phyloP scores from a whole-genome alignment of 495 filamentous ascomycete species.

The Talaromyces thailandensis region DNA sequence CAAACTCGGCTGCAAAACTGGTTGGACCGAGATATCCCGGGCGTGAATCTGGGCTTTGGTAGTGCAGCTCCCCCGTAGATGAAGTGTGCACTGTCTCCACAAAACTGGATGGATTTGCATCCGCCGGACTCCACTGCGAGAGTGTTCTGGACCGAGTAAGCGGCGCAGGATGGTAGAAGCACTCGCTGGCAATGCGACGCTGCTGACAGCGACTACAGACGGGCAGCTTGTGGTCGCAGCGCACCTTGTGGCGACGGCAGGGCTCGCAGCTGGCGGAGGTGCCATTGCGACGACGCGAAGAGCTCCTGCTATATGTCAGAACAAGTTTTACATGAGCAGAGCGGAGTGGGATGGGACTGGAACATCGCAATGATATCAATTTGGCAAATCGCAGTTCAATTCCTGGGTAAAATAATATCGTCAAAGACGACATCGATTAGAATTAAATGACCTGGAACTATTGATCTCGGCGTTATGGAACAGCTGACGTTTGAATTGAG shows the following conservation, averaged over 20 bases:
- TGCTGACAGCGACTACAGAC: neutral
- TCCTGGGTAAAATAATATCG: too few relatives aligned
- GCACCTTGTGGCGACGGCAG: neutral
- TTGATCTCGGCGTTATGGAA: too few relatives aligned
- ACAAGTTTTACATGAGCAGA: too few relatives aligned
- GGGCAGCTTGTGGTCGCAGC: neutral
- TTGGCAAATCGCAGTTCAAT: too few relatives aligned
- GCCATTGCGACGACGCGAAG: neutral
- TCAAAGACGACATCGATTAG: too few relatives aligned
- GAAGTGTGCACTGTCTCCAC: neutral
- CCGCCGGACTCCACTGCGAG: too few relatives aligned
- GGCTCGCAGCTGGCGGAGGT: neutral
- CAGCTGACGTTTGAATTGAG: too few relatives aligned
- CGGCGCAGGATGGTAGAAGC: neutral
- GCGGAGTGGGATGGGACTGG: too few relatives aligned
- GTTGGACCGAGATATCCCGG: neutral
- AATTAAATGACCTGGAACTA: too few relatives aligned
- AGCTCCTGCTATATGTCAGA: neutral
- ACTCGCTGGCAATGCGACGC: neutral
- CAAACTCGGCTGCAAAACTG: neutral
- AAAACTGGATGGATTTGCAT: too few relatives aligned
- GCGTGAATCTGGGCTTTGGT: neutral
- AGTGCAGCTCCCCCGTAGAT: neutral
- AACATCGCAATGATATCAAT: too few relatives aligned
- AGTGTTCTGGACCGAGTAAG: neutral